Conservation (phyloP, 2,329 filamentous ascomycete genomes). For the Aspergillus sp. region DNA sequence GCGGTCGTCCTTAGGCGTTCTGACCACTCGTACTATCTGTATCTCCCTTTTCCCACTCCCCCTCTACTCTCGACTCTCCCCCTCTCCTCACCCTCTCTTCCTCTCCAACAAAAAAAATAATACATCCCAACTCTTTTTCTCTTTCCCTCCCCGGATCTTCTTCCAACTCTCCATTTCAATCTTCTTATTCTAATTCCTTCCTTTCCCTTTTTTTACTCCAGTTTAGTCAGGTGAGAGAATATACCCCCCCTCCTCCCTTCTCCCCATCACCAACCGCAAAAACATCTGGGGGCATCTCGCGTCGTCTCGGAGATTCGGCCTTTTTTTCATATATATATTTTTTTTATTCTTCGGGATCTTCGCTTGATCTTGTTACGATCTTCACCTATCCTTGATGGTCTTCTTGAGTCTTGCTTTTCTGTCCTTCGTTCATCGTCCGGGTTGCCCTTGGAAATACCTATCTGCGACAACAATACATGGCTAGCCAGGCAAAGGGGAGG, state of each 20-base stretch:
- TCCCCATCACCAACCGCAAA: not conserved
- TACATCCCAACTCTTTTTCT: slow-evolving; percentile 1
- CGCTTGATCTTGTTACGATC: no score
- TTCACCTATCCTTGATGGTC: no score
- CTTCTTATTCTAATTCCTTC: slow-evolving; percentile 1
- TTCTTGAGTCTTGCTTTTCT: no score
- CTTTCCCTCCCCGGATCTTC: slow-evolving; percentile 2
- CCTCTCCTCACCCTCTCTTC: slow-evolving; percentile 9
- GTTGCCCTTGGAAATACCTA: no score
- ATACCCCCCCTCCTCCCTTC: slow-evolving; percentile 7
- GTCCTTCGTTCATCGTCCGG: no score
- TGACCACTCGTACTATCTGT: no score
- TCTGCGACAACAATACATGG: no score
- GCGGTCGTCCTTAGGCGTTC: no score
- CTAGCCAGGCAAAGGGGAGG: no score
- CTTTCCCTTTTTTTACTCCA: slow-evolving; percentile 1
- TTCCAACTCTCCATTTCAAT: slow-evolving; percentile 1
- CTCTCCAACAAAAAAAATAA: slow-evolving; percentile 1
- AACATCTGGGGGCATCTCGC: not conserved
- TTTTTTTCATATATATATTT: no score
- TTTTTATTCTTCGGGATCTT: no score
- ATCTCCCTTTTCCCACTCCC: slow-evolving; percentile 13
- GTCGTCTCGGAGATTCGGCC: no score
- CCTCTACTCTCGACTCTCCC: slow-evolving; percentile 17
- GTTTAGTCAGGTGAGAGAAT: slow-evolving; percentile 4